phyloP scores from a whole-genome alignment of 495 filamentous ascomycete genomes.

The Bryoglossum gracile region DNA sequence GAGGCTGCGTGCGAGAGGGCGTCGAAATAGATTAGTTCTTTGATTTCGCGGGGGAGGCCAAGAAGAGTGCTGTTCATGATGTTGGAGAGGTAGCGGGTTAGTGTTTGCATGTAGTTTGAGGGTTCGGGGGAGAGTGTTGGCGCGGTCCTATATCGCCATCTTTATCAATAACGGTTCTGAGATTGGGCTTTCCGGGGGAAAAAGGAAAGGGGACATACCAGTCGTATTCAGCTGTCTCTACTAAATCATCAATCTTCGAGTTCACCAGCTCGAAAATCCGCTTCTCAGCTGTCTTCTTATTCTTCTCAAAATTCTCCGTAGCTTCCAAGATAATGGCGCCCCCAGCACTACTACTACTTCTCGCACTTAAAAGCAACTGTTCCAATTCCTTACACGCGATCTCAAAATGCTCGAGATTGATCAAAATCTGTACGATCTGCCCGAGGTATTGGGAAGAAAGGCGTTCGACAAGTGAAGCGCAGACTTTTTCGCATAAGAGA shows the following conservation, averaged over 20 bases:
- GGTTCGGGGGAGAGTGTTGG: slow-evolving; percentile 56
- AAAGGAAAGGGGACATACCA: slow-evolving; percentile 45
- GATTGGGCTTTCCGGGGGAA: not conserved
- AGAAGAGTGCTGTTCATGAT: slow-evolving; percentile 94
- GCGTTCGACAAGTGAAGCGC: slow-evolving; percentile 78
- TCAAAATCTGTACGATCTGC: slow-evolving; percentile 96
- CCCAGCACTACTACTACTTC: slow-evolving; percentile 69
- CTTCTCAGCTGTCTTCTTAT: slow-evolving; percentile 94
- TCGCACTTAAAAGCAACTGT: slow-evolving; percentile 68
- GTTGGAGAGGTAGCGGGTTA: slow-evolving; percentile 88
- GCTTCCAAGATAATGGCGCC: slow-evolving; percentile 68
- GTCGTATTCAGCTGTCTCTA: slow-evolving; percentile 94
- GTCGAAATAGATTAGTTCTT: slow-evolving; percentile 96
- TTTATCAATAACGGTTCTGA: not conserved
- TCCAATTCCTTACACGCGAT: slow-evolving; percentile 84
- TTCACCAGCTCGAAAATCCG: slow-evolving; percentile 98
- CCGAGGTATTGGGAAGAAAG: slow-evolving; percentile 88
- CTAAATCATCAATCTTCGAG: slow-evolving; percentile 95
- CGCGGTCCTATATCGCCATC: slow-evolving; percentile 44
- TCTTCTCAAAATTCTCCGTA: slow-evolving; percentile 75
- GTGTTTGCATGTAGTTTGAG: slow-evolving; percentile 86
- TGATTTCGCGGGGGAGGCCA: slow-evolving; percentile 87
- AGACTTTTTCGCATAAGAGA: slow-evolving; percentile 83
- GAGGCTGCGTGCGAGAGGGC: slow-evolving; percentile 84
- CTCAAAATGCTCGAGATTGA: slow-evolving; percentile 96